Conservation (phyloP, 768 basidiomycete genomes). For the Pulveroboletus sp. region DNA sequence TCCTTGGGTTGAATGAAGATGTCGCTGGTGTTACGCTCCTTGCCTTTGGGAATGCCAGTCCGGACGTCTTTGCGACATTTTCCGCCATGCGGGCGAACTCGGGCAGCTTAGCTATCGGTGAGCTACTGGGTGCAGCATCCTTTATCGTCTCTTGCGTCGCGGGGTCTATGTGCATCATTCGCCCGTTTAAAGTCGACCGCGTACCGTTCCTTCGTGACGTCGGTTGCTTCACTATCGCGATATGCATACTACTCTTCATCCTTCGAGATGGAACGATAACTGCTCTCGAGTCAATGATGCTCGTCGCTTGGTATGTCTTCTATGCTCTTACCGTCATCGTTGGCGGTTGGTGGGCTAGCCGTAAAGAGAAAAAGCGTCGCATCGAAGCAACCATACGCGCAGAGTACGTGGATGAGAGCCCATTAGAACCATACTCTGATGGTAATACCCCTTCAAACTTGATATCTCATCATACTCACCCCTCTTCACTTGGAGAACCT, state of each 20-base stretch:
- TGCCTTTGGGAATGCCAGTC: slow-evolving; percentile 96
- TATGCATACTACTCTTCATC: slow-evolving; percentile 68
- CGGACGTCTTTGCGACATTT: slow-evolving; percentile 94
- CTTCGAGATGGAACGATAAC: slow-evolving; percentile 71
- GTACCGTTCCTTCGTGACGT: slow-evolving; percentile 89
- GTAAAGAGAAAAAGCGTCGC: slow-evolving; percentile 42
- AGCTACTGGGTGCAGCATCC: slow-evolving; percentile 89
- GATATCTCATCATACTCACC: slow-evolving; percentile 2
- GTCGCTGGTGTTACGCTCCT: slow-evolving; percentile 96
- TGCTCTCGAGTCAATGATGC: slow-evolving; percentile 62
- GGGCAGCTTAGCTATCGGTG: slow-evolving; percentile 89
- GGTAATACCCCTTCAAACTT: slow-evolving; percentile 43
- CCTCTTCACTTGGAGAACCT: slow-evolving; percentile 9
- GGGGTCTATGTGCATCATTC: slow-evolving; percentile 96
- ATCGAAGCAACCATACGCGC: slow-evolving; percentile 50
- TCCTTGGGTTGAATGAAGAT: slow-evolving; percentile 86
- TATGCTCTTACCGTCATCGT: slow-evolving; percentile 77
- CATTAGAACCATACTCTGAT: slow-evolving; percentile 54
- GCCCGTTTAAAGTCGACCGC: slow-evolving; percentile 81
- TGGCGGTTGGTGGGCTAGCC: slow-evolving; percentile 71
- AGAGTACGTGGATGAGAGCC: slow-evolving; percentile 50
- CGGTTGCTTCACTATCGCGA: slow-evolving; percentile 86
- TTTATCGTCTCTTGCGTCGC: slow-evolving; percentile 97
- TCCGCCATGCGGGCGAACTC: slow-evolving; percentile 84
- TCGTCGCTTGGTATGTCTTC: slow-evolving; percentile 67